Evolutionary conservation across 2,329 filamentous ascomycete genomes (phyloP), one percentile per base, ranked within the genome.

Genomic region (Aciculosporium take): DNA sequence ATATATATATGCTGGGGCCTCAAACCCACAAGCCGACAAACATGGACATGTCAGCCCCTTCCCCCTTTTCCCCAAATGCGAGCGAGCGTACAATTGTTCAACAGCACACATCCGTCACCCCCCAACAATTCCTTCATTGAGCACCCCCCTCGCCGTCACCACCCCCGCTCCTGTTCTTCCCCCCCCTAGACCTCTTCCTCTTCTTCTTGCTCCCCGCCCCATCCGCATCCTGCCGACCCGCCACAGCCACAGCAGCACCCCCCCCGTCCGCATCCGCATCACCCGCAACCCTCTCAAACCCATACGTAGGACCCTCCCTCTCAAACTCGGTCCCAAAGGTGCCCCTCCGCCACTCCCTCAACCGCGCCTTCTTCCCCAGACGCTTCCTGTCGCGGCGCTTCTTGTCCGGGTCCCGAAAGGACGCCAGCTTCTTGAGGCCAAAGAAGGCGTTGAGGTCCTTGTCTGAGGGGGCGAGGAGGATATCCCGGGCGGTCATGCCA

Each of bases 351-450:
- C 91, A 98, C 64, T 95, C 76, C 55, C 87, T 71, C 46, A 98
- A 68, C 17, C 89, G 73, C 7, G 84, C 85, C 67, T 96, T 96
- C 74, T 96, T 98, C 49, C 85, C 83, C 24, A 96, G 71, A 52
- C 76, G 74, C 70, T 94, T 94, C 65, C 79, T 78, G 56, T 98
- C 91, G 53, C 81, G 83, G 50, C 74, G 72, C 71, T 96, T 96
- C 72, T 93, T 91, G 53, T 88, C 84, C 3, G 71, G 68, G 57
- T 95, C 88, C 43, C 91, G 75, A 68, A 91, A 98, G 5, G 84
- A 71, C 4, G 89, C 88, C 45, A 95, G 74, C 66, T 95, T 96
- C 72, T 98, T 98, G 54, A 98, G 67, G 6, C 91, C 89, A 5
- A 81, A 89, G 56, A 82, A 98, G 49, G 88, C 72, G 61, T 98